phyloP scores from a whole-genome alignment of 2,329 filamentous ascomycete species.

The Hypocrella siamensis region DNA sequence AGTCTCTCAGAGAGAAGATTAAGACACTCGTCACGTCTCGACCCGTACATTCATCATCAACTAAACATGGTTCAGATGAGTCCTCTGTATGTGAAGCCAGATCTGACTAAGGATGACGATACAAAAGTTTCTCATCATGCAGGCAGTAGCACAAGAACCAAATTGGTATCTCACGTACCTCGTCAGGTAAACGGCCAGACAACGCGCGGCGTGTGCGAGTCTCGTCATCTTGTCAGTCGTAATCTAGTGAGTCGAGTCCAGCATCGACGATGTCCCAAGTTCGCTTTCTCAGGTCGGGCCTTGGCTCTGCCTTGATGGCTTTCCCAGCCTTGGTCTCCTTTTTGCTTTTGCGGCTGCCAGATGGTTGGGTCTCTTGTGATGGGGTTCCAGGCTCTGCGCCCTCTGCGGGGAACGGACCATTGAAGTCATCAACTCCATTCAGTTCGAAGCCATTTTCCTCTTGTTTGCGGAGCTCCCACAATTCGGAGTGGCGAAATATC shows the following conservation, averaged over 20 bases:
- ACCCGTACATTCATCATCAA: slow-evolving; percentile 15
- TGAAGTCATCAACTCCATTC: no score
- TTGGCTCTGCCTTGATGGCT: slow-evolving; percentile 27
- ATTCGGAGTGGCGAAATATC: slow-evolving; percentile 81
- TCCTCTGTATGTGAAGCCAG: slow-evolving; percentile 16
- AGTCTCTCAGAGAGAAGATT: slow-evolving; percentile 39
- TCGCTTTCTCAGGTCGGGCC: slow-evolving; percentile 47
- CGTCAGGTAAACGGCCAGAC: neutral
- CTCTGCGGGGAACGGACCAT: no score
- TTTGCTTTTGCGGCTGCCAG: slow-evolving; percentile 11
- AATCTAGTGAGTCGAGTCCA: slow-evolving; percentile 43
- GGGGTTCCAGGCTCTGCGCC: no score
- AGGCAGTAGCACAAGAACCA: neutral
- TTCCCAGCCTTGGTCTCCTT: slow-evolving; percentile 23
- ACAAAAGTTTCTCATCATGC: slow-evolving; percentile 69
- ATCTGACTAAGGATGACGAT: slow-evolving; percentile 98
- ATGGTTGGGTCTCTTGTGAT: neutral
- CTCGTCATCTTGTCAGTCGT: slow-evolving; percentile 30
- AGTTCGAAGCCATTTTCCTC: no score
- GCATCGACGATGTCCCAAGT: slow-evolving; percentile 52
- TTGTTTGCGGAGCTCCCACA: slow-evolving; percentile 52
- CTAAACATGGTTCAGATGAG: slow-evolving; percentile 12
- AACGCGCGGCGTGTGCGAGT: no score
- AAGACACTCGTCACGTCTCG: slow-evolving; percentile 29
- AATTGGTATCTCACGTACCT: neutral